phyloP scores from a whole-genome alignment of 139 green algal species.

The Haematococcus lacustris region DNA sequence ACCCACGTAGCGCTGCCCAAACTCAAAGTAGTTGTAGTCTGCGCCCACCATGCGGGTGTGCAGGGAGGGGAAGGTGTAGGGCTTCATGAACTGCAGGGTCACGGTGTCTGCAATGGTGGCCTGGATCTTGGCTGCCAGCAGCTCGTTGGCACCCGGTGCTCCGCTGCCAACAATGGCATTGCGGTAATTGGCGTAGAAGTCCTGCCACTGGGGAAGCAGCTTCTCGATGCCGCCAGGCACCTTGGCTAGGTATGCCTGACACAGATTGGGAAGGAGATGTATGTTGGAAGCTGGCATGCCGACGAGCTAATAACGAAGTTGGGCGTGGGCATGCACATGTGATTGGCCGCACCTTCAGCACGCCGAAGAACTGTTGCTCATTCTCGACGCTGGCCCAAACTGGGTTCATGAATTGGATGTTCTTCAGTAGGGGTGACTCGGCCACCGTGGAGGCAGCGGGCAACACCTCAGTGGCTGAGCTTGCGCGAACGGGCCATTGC shows the following conservation, averaged over 20 bases:
- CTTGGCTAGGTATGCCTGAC: not conserved
- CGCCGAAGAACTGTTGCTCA: conserved; percentile 16
- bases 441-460: no score
- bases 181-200: conserved; percentile 88
- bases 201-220: conserved; percentile 56
- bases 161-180: conserved; percentile 52
- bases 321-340: no score
- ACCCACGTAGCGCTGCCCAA: conserved; percentile 88
- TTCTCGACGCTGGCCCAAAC: conserved; percentile 11
- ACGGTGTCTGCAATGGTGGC: conserved; percentile 49
- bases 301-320: not conserved
- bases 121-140: conserved; percentile 55
- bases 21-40: conserved; percentile 91
- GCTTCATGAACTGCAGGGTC: conserved; percentile 39
- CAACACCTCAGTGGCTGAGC: no score
- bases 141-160: conserved; percentile 38
- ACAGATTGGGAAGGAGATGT: not conserved
- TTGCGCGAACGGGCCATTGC: no score
- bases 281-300: not conserved
- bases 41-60: conserved; percentile 81
- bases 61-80: conserved; percentile 86
- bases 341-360: conserved; percentile 4
- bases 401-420: conserved; percentile 20
- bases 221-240: conserved; percentile 2
- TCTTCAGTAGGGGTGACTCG: conserved; percentile 8